A percentile compares a stretch with the other conserved stretches of the same genome.
These are phyloP conservation scores for Aphanomyces invadans DNA, from an alignment of 352 stramenopile species.

Conservation along the genomic window DNA sequence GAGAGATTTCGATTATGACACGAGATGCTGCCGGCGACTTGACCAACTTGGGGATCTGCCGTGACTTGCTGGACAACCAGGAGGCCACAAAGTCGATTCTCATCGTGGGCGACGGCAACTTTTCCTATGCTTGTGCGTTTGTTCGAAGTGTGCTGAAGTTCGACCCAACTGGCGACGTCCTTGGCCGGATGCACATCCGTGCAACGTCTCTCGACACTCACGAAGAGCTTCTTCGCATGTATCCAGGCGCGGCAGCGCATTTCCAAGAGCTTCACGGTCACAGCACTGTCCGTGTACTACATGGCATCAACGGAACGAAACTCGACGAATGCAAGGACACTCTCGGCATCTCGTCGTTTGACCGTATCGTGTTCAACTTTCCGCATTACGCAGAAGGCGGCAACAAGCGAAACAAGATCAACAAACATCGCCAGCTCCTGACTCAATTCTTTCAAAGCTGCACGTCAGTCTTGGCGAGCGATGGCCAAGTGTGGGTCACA, in stretches of 20 bases:
- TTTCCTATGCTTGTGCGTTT: slow-evolving; percentile 72
- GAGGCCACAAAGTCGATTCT: slow-evolving; percentile 34
- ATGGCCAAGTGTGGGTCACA: slow-evolving; percentile 75
- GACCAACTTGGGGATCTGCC: slow-evolving; percentile 6
- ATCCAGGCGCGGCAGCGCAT: slow-evolving; percentile 47
- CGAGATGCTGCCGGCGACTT: slow-evolving; percentile 3
- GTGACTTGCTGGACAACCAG: background rate
- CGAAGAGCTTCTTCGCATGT: slow-evolving; percentile 62
- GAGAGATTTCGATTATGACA: background rate
- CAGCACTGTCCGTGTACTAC: slow-evolving; percentile 41
- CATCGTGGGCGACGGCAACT: slow-evolving; percentile 79
- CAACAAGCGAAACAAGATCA: slow-evolving; percentile 75
- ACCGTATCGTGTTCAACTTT: slow-evolving; percentile 84
- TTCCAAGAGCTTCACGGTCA: slow-evolving; percentile 45
- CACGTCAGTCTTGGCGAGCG: slow-evolving; percentile 35
- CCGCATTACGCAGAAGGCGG: slow-evolving; percentile 72
- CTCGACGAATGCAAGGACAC: slow-evolving; percentile 38
- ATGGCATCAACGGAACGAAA: slow-evolving; percentile 63
- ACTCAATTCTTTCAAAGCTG: slow-evolving; percentile 69
- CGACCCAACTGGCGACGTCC: slow-evolving; percentile 36
- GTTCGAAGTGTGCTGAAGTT: slow-evolving; percentile 38
- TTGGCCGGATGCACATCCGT: background rate
- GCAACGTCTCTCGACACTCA: slow-evolving; percentile 42
- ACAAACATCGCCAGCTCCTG: slow-evolving; percentile 69
- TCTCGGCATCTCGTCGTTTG: slow-evolving; percentile 30